A percentile compares a stretch with the other conserved stretches of the same genome.
Evolutionary conservation across 257 asterid genomes (phyloP).

Genomic region (Linaria vulgaris): DNA sequence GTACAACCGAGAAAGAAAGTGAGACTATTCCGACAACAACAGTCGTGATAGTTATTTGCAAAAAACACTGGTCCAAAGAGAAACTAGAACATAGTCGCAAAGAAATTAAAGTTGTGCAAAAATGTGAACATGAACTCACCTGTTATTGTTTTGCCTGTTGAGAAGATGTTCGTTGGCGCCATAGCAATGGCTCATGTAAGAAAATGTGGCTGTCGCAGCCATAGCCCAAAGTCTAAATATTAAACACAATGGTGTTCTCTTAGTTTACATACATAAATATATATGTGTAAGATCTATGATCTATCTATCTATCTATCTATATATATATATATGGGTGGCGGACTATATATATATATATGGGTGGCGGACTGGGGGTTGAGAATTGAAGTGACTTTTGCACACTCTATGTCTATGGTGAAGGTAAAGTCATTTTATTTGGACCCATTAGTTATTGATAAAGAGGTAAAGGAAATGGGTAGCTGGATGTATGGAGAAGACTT

Average conservation of each 20-base stretch:
- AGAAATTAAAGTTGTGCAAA: no score
- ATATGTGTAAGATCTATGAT: no score
- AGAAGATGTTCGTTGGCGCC: conserved; percentile 32
- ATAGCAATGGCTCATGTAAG: conserved; percentile 33
- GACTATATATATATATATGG: no score
- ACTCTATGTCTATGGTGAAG: not conserved
- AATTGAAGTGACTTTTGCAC: no score
- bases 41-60: no score
- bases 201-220: conserved; percentile 42
- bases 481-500: not conserved
- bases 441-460: not conserved
- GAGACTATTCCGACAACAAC: not conserved
- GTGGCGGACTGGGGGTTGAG: no score
- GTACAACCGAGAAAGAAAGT: not conserved
- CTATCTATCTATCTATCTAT: no score
- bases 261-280: no score
- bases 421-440: not conserved
- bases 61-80: no score
- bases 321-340: no score
- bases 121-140: conserved; percentile 41
- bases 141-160: conserved; percentile 16
- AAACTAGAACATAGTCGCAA: not conserved
- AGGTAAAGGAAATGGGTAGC: not conserved
- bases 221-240: conserved; percentile 18
- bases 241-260: no score